phyloP scores from a whole-genome alignment of 352 stramenopile species.

The Phytophthora tubulina region DNA sequence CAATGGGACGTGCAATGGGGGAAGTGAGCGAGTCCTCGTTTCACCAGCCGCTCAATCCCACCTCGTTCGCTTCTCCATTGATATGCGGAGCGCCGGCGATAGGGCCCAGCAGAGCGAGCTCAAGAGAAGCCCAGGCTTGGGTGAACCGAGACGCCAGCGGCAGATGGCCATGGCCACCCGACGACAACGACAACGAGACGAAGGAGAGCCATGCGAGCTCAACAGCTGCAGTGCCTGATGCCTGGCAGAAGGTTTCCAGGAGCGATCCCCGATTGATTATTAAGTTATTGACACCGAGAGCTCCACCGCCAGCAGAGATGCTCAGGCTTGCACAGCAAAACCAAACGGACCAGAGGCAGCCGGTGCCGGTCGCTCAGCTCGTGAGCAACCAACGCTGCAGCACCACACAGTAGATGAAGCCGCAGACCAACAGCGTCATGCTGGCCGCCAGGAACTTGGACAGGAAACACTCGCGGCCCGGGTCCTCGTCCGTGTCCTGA shows the following conservation, averaged over 20 bases:
- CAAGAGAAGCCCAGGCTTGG: constrained; percentile 13
- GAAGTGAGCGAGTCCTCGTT: constrained; percentile 26
- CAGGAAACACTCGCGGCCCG: constrained; percentile 51
- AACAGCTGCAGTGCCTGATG: constrained; percentile 22
- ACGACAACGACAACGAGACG: constrained; percentile 23
- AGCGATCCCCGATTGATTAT: constrained; percentile 14
- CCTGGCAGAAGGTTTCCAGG: constrained; percentile 30
- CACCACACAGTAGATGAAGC: constrained; percentile 63
- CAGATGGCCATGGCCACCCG: constrained; percentile 19
- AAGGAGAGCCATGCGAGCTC: constrained; percentile 17
- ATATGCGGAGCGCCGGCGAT: constrained; percentile 1
- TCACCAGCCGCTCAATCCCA: constrained; percentile 30
- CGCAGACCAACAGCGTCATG: constrained; percentile 47
- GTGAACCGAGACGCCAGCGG: constrained; percentile 8
- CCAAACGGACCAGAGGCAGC: not conserved
- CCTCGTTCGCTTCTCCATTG: constrained; percentile 19
- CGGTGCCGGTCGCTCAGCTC: constrained; percentile 6
- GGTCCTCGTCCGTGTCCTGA: constrained; percentile 23
- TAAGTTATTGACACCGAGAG: constrained; percentile 23
- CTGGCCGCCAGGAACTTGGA: constrained; percentile 55
- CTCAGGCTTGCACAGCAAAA: not conserved
- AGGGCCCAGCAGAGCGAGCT: constrained; percentile 12
- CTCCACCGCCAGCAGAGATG: constrained; percentile 23
- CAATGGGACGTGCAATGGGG: constrained; percentile 34
- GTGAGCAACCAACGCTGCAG: constrained; percentile 26